phyloP scores from a whole-genome alignment of 192 early-diverging fungal species.

The Entomortierella parvispora region DNA sequence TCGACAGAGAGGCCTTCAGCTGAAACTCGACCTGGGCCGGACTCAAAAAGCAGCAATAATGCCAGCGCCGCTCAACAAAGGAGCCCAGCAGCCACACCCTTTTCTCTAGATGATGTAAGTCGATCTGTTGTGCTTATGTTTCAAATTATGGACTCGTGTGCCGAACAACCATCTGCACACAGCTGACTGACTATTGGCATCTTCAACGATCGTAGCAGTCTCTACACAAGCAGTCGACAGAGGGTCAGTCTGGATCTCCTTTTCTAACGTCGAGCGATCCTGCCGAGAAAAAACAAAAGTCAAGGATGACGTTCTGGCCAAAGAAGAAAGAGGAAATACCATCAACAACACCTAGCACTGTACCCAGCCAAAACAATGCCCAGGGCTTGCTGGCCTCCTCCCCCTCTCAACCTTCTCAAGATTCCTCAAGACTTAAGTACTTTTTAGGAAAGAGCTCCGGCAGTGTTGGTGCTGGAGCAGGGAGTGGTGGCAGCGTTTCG shows the following conservation, averaged over 20 bases:
- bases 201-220: background rate
- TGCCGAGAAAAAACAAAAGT: conserved; percentile 44
- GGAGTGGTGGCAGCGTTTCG: background rate
- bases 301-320: conserved; percentile 49
- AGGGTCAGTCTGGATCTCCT: conserved; percentile 5
- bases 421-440: conserved; percentile 10
- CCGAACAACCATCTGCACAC: too few species aligned
- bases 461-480: background rate
- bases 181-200: background rate
- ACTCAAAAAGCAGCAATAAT: background rate
- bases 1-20: conserved; percentile 15
- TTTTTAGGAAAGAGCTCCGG: conserved; percentile 28
- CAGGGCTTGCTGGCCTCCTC: too few species aligned
- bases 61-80: too few species aligned
- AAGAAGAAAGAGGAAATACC: conserved; percentile 39
- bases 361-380: too few species aligned
- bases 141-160: too few species aligned
- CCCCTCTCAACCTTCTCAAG: conserved; percentile 11
- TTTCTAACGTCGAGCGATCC: conserved; percentile 14
- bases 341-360: background rate
- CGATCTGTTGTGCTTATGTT: too few species aligned
- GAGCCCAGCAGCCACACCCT: conserved; percentile 19
- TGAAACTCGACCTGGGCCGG: conserved; percentile 10
- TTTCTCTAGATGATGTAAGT: conserved; percentile 40
- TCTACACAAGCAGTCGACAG: conserved; percentile 6